Conservation (phyloP, 202 grass and related monocot genomes). For the Bolboschoenoplectus hybrid region DNA sequence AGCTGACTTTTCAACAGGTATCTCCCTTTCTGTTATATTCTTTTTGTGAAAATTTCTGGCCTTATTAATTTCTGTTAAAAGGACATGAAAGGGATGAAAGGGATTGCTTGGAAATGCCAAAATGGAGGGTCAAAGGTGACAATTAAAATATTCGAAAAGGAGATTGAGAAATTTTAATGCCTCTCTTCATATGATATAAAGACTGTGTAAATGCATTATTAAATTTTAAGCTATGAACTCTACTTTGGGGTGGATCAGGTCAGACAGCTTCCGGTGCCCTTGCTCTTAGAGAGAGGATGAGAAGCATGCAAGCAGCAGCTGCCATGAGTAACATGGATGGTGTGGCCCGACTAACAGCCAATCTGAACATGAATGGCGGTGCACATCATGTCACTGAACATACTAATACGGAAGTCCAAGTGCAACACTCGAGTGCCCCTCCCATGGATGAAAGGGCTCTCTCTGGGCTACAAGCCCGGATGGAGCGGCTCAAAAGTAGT, state of each 20-base stretch:
- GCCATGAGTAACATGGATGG: conserved; percentile 67
- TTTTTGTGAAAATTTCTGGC: conserved; percentile 5
- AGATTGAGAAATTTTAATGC: neutral
- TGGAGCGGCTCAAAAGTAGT: conserved; percentile 89
- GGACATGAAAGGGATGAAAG: neutral
- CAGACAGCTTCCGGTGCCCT: conserved; percentile 63
- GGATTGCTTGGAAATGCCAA: conserved; percentile 2
- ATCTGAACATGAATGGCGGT: conserved; percentile 44
- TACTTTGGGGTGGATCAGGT: conserved; percentile 39
- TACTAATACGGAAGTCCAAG: conserved; percentile 50
- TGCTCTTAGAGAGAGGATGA: conserved; percentile 98
- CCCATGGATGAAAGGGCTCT: conserved; percentile 96
- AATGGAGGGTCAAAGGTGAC: neutral
- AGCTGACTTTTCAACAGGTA: conserved; percentile 71
- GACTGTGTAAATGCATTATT: neutral
- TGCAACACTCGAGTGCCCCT: conserved; percentile 59
- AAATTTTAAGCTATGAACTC: conserved; percentile 33
- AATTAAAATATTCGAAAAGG: neutral
- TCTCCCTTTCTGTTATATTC: conserved; percentile 1
- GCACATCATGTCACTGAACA: conserved; percentile 20
- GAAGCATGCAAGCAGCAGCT: conserved; percentile 96
- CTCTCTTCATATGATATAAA: neutral
- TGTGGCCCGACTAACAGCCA: conserved; percentile 44
- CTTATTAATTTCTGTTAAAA: conserved; percentile 26
- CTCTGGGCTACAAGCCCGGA: conserved; percentile 90